Percentiles rank a stretch among this genome's conserved stretches.
Conservation (phyloP, 352 stramenopile species). For the Lagenidium sp. region DNA sequence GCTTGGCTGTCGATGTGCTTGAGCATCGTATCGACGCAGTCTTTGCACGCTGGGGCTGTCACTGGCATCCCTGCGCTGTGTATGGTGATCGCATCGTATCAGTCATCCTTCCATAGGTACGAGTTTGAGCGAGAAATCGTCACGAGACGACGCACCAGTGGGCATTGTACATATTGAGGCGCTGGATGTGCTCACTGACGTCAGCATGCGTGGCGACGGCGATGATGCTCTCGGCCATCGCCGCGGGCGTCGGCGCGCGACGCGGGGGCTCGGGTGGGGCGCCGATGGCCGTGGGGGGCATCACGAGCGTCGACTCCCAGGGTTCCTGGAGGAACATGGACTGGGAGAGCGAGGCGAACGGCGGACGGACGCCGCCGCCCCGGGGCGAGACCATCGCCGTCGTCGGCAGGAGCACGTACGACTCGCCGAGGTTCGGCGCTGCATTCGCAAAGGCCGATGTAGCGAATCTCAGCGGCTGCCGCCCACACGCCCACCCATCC, state of each 20-base stretch:
- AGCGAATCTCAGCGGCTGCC: too few species aligned
- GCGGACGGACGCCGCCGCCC: conserved; percentile 12
- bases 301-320: conserved; percentile 11
- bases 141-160: conserved; percentile 46
- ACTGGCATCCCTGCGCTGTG: conserved; percentile 44
- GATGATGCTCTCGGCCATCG: conserved; percentile 49
- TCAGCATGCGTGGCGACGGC: conserved; percentile 60
- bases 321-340: conserved; percentile 15
- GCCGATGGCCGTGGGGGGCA: not conserved
- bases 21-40: conserved; percentile 71
- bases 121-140: too few species aligned
- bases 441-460: conserved; percentile 5
- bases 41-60: conserved; percentile 55
- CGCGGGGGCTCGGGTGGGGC: too few species aligned
- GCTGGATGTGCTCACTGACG: conserved; percentile 59
- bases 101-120: too few species aligned
- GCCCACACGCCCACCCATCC: not conserved
- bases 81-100: too few species aligned
- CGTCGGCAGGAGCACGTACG: conserved; percentile 66
- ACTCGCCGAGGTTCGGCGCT: conserved; percentile 55
- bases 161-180: conserved; percentile 57
- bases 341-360: conserved; percentile 18
- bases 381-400: conserved; percentile 46
- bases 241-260: conserved; percentile 10
- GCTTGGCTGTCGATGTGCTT: conserved; percentile 65